These are phyloP conservation scores for Rugosomyces carneus DNA, from an alignment of 1,284 basidiomycete species.

Conservation along the genomic window DNA sequence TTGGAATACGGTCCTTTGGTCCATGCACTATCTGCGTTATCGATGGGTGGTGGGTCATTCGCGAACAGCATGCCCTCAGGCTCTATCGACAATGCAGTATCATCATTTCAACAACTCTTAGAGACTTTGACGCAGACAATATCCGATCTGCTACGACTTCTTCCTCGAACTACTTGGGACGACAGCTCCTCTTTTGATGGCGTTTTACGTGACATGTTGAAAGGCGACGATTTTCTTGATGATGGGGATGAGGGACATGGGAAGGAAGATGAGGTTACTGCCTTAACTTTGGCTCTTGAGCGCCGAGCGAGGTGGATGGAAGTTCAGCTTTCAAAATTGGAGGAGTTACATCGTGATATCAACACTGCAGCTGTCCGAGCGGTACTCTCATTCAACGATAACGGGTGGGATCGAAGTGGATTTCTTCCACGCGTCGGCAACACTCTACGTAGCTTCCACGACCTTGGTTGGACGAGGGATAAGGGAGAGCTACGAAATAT, in stretches of 20 bases:
- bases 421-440: conserved; percentile 61
- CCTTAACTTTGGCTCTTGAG: conserved; percentile 74
- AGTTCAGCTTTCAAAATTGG: conserved; percentile 76
- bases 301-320: conserved; percentile 86
- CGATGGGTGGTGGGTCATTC: conserved; percentile 79
- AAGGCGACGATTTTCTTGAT: conserved; percentile 77
- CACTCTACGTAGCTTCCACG: conserved; percentile 63
- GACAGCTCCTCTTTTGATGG: conserved; percentile 82
- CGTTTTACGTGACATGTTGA: conserved; percentile 77
- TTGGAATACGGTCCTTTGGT: conserved; percentile 76
- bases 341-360: conserved; percentile 80
- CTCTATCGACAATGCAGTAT: conserved; percentile 79
- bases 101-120: conserved; percentile 77
- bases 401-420: conserved; percentile 69
- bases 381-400: conserved; percentile 75
- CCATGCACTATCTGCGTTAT: conserved; percentile 77
- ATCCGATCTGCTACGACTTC: conserved; percentile 71
- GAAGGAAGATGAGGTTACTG: conserved; percentile 74
- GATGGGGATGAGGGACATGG: conserved; percentile 59
- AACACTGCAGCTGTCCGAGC: conserved; percentile 79
- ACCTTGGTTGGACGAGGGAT: conserved; percentile 49
- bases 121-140: conserved; percentile 84
- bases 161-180: conserved; percentile 81
- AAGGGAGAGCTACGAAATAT: conserved; percentile 43
- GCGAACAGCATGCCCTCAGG: conserved; percentile 74